Percentiles rank a stretch among this genome's conserved stretches.
These are phyloP conservation scores for Fusarium sp. DNA, from an alignment of 2,329 filamentous ascomycete species.

Conservation along the genomic window DNA sequence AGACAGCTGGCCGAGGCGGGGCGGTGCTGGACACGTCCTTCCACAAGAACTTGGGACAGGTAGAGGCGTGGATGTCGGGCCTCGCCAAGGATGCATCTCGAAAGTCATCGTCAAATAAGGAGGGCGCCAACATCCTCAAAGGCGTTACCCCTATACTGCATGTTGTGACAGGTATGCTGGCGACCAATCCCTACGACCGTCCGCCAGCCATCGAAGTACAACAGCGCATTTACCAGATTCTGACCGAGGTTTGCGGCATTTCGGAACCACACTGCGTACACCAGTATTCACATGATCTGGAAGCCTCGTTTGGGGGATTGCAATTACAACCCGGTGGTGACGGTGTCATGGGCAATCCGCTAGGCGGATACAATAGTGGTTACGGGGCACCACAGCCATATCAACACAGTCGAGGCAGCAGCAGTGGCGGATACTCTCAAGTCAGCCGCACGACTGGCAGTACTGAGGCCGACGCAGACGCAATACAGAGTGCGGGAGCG, in stretches of 20 bases:
- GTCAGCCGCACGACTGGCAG: constrained; percentile 49
- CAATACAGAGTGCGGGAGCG: constrained; percentile 37
- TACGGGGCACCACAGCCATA: constrained; percentile 47
- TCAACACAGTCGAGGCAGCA: constrained; percentile 48
- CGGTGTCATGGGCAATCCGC: constrained; percentile 10
- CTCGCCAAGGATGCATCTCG: constrained; percentile 69
- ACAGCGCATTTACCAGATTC: constrained; percentile 62
- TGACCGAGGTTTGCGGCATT: constrained; percentile 61
- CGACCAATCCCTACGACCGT: constrained; percentile 62
- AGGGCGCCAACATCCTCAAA: constrained; percentile 59
- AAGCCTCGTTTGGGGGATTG: constrained; percentile 41
- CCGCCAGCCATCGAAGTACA: constrained; percentile 64
- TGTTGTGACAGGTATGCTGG: constrained; percentile 66
- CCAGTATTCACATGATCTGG: constrained; percentile 55
- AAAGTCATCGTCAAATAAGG: constrained; percentile 52
- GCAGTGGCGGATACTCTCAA: constrained; percentile 52
- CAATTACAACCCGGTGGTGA: constrained; percentile 34
- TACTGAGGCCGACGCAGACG: constrained; percentile 45
- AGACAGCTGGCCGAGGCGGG: constrained; percentile 66
- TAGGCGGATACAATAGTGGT: constrained; percentile 43
- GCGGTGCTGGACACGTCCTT: constrained; percentile 76
- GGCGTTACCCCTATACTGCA: constrained; percentile 65
- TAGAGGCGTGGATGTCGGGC: constrained; percentile 73
- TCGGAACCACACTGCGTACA: constrained; percentile 66
- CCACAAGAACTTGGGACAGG: constrained; percentile 75